These are phyloP conservation scores for Rubus parviflorus DNA, from an alignment of 306 rosid species.

Conservation along the genomic window DNA sequence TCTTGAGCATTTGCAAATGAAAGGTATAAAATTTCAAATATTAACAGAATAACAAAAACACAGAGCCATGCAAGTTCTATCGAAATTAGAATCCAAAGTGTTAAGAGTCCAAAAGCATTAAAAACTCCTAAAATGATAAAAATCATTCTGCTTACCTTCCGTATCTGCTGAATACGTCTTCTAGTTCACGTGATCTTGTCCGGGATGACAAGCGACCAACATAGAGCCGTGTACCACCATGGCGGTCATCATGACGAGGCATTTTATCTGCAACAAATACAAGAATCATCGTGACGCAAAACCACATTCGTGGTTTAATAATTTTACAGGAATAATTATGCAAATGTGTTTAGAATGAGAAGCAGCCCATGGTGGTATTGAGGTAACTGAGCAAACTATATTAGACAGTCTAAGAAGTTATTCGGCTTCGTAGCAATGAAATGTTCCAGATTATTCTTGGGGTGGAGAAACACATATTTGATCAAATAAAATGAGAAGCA, in stretches of 20 bases:
- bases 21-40: background rate
- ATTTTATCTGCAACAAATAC: constrained; percentile 28
- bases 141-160: constrained; percentile 35
- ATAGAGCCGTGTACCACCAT: constrained; percentile 52
- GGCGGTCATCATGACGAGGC: constrained; percentile 52
- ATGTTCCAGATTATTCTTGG: background rate
- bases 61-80: background rate
- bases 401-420: no score
- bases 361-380: background rate
- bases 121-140: background rate
- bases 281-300: background rate
- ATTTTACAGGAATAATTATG: background rate
- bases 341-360: background rate
- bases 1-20: background rate
- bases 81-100: background rate
- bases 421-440: background rate
- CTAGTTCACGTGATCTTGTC: constrained; percentile 52
- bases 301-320: background rate
- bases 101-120: background rate
- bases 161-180: constrained; percentile 46
- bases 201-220: constrained; percentile 51
- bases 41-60: background rate
- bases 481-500: background rate
- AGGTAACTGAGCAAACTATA: background rate
- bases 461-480: background rate